phyloP scores from a whole-genome alignment of 345 rosid species.

The Eucalyptus virginea region DNA sequence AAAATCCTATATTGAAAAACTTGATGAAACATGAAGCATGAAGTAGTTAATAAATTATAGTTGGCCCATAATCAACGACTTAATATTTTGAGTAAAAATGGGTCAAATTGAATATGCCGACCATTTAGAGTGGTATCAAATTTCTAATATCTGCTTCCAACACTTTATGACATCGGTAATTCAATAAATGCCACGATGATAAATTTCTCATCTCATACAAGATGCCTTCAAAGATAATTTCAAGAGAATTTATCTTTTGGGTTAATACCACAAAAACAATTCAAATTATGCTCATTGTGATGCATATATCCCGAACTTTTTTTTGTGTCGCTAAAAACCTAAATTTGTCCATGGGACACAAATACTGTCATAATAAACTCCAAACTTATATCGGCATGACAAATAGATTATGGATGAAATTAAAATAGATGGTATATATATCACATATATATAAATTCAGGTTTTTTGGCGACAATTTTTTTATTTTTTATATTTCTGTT shows the following conservation, averaged over 20 bases:
- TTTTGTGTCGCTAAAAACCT: too few relatives aligned
- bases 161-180: not conserved
- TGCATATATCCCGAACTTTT: rapidly evolving
- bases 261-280: rapidly evolving
- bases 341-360: too few relatives aligned
- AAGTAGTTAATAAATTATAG: not conserved
- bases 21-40: too few relatives aligned
- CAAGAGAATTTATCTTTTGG: too few relatives aligned
- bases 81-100: not conserved
- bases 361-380: too few relatives aligned
- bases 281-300: rapidly evolving
- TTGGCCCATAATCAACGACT: not conserved
- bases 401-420: too few relatives aligned
- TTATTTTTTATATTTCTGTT: not conserved
- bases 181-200: not conserved
- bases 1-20: rapidly evolving
- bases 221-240: too few relatives aligned
- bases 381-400: too few relatives aligned
- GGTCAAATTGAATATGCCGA: not conserved
- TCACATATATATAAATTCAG: too few relatives aligned
- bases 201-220: not conserved
- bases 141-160: not conserved
- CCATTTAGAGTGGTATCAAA: rapidly evolving
- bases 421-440: too few relatives aligned
- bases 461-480: too few relatives aligned